Evolutionary conservation across 2,329 filamentous ascomycete genomes (phyloP), one percentile per base, ranked within the genome.

Genomic region (Raffaelea albimanens): DNA sequence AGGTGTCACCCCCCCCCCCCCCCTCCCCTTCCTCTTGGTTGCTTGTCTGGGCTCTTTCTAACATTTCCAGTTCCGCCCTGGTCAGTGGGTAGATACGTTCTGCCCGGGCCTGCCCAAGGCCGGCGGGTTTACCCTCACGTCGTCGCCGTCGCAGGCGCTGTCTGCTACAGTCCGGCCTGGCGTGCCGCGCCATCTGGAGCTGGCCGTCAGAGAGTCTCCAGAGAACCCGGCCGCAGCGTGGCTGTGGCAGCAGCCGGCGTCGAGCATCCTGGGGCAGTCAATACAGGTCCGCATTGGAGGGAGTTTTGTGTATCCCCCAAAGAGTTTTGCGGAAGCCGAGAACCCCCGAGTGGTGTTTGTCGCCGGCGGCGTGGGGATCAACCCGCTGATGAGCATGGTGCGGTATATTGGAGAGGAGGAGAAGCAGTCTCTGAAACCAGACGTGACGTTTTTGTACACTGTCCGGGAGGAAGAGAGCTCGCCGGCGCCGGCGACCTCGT

Each of bases 91-190:
- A 48, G 89, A 95, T 61, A 82, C 88, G 7, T 83, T 85, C 61
- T 76, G 88, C 46, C 87, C 89, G 2, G 70, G 69, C 34, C 67
- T 87, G 40, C 58, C 73, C 40, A 80, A 83, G 60, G 82, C 87
- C 3, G 89, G 89, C 31, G 89, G 89, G 49, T 95, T 95, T 69
- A 95, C 88, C 39, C 85, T 95, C 53, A 91, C 87, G 7, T 93
- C 86, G 1, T 68, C 83, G 0, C 87, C 87, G 0, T 74, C 72
- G 39, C 67, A 38, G 34, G 18, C 13, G 34, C n/a, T 16, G 34
- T 38, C 34, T 7, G 9, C 3, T 14, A 16, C 34, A n/a, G 34
- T n/a, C n/a, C 34, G 8, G 9, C 34, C 34, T 10, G 7, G 14
- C 9, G 45, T 45, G 86, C 83, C 62, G 65, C n/a, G n/a, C n/a